Conservation (phyloP, 148 eudicot species). For the Oxyria digyna region DNA sequence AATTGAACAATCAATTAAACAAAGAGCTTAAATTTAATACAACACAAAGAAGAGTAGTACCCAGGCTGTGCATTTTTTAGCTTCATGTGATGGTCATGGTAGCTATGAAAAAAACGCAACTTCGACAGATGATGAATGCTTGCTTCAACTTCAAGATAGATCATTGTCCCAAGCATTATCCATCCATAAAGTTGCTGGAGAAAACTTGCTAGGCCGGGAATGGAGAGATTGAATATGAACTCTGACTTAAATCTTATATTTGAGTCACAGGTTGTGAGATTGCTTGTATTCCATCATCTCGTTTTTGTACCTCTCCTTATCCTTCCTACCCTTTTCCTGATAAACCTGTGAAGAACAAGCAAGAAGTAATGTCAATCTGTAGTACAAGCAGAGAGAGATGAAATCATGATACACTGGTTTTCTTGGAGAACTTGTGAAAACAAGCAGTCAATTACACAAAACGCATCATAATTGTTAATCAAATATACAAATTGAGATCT, state of each 20-base stretch:
- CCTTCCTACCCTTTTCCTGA: slow-evolving; percentile 36
- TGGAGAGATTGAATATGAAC: not conserved
- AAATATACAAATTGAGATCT: too few species aligned
- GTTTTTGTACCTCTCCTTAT: slow-evolving; percentile 39
- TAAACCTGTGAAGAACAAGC: slow-evolving; percentile 35
- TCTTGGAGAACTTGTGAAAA: not conserved
- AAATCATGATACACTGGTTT: not conserved
- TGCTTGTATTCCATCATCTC: slow-evolving; percentile 31
- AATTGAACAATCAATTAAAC: not conserved
- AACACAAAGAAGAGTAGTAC: not conserved
- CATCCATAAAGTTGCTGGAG: not conserved
- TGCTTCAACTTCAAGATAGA: not conserved
- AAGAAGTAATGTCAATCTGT: not conserved
- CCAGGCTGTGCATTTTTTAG: not conserved
- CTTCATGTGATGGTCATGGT: not conserved
- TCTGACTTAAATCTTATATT: not conserved
- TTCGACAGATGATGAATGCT: not conserved
- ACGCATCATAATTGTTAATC: not conserved
- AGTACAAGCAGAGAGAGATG: not conserved
- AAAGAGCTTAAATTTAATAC: not conserved
- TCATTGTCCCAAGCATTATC: not conserved
- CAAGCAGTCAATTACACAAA: not conserved
- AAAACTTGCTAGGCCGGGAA: not conserved
- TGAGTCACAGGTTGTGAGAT: slow-evolving; percentile 13
- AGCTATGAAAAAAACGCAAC: not conserved